Evolutionary conservation across 371 early-diverging fungal species (phyloP).

Genomic region (Entomophthora muscae): DNA sequence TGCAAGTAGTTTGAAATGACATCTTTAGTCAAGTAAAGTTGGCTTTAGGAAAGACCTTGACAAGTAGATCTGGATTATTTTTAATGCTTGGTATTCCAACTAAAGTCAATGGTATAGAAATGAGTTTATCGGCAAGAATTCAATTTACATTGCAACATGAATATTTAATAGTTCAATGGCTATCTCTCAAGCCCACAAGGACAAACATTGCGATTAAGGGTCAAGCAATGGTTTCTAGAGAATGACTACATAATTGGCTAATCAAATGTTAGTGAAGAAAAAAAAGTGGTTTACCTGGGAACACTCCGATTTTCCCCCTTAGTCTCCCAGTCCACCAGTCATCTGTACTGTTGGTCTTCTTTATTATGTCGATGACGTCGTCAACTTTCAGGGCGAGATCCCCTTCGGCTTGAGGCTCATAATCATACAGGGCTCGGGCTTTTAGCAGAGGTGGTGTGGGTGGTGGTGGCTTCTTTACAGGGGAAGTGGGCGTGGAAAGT

Average conservation of each 20-base stretch:
- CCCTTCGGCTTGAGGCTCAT: conserved; percentile 30
- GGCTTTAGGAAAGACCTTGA: too few species aligned
- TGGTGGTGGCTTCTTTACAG: conserved; percentile 3
- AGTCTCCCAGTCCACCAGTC: conserved; percentile 55
- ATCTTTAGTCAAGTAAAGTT: too few species aligned
- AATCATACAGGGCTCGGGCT: conserved; percentile 38
- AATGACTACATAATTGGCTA: background rate
- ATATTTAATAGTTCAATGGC: too few species aligned
- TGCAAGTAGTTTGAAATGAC: too few species aligned
- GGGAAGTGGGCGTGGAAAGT: background rate
- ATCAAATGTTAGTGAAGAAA: background rate
- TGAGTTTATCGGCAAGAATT: too few species aligned
- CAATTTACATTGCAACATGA: too few species aligned
- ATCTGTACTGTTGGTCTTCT: conserved; percentile 26
- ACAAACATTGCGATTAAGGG: too few species aligned
- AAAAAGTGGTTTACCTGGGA: conserved; percentile 29
- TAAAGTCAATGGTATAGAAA: too few species aligned
- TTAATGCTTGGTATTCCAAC: too few species aligned
- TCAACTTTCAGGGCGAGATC: conserved; percentile 37
- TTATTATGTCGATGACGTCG: conserved; percentile 37
- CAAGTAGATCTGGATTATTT: too few species aligned
- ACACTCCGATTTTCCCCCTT: conserved; percentile 32
- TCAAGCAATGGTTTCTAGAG: too few species aligned
- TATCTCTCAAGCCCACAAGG: too few species aligned
- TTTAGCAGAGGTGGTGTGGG: background rate